Base-by-base conservation (phyloP, 1,284 basidiomycete genomes). In the Caloboletus inedulis region DNA sequence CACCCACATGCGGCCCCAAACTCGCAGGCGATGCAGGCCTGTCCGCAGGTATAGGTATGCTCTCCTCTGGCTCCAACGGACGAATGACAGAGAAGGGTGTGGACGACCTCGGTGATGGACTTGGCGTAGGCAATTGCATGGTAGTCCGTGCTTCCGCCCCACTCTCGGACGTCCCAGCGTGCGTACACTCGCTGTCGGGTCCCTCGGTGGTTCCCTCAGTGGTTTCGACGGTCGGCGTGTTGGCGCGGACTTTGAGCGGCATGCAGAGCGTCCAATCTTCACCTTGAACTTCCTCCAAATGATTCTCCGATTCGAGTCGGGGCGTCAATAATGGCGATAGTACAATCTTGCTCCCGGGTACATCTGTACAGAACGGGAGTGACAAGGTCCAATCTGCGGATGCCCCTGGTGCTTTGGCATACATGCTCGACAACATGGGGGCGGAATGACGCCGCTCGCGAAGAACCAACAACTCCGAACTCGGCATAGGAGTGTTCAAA, bases 261-360 rank as follows among this genome's bases (percentile, higher is more conserved):
- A 68, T 70, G 25, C 66, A 69, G 7, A 68, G 47, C 35, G 69
- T 71, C 66, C 66, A 68, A 30, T 68, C 66, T 6, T 71, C 64
- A 12, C 36, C 44, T 19, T 53, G 31, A 1, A 46, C 36, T 10
- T 43, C 53, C n/a, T 57, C 58, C 46, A 51, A 9, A 13, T 18
- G 27, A 9, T 4, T 7, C 33, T 49, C 43, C 9, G 43, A 12
- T 18, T 53, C 19, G 2, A 37, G 39, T 13, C 37, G 40, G 4
- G 57, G 56, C 18, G 46, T 47, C 45, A 43, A 12, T 23, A 13
- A 35, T 1, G 65, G 59, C 7, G 63, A 58, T 0, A 46, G 51
- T 6, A 39, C 4, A 16, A 66, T 61, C 53, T 58, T 56, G 39
- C 62, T 47, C 9, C 66, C 66, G 0, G 66, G 66, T 4, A 58